Conservation (phyloP, 805 yeast genomes). For the Grigorovia jiainica region DNA sequence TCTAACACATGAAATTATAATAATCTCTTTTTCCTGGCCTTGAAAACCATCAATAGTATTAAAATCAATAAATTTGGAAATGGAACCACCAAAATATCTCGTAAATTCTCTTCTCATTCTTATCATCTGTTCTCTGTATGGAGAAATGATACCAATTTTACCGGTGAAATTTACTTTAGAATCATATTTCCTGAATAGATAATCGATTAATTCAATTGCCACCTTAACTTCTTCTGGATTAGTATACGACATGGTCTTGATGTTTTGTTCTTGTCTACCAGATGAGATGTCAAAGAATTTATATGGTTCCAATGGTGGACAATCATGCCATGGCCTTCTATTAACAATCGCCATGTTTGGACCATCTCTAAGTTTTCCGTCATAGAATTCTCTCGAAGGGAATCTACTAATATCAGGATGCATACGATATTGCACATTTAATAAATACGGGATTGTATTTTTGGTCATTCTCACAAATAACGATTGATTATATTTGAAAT, state of each 20-base stretch:
- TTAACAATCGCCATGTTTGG: conserved; percentile 55
- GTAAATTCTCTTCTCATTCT: conserved; percentile 49
- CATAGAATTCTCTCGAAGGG: conserved; percentile 78
- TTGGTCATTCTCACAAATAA: conserved; percentile 89
- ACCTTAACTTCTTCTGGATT: conserved; percentile 65
- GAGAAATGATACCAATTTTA: conserved; percentile 83
- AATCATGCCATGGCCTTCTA: conserved; percentile 64
- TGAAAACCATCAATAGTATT: conserved; percentile 97
- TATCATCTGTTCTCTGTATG: conserved; percentile 81
- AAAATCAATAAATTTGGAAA: conserved; percentile 65
- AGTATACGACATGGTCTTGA: conserved; percentile 56
- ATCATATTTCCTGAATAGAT: conserved; percentile 41
- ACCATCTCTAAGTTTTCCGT: conserved; percentile 68
- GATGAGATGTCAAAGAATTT: conserved; percentile 60
- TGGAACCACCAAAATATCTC: conserved; percentile 50
- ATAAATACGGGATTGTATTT: conserved; percentile 48
- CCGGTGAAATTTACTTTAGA: conserved; percentile 46
- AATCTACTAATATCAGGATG: conserved; percentile 84
- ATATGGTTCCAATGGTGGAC: conserved; percentile 57
- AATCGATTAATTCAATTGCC: conserved; percentile 57
- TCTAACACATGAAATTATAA: conserved; percentile 91
- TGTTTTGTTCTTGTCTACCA: conserved; percentile 57
- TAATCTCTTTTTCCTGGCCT: conserved; percentile 91
- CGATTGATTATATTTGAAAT: conserved; percentile 76
- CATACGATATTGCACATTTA: conserved; percentile 95